These are phyloP conservation scores for Lepidium sativum DNA, from an alignment of 345 rosid genomes.

Conservation along the genomic window DNA sequence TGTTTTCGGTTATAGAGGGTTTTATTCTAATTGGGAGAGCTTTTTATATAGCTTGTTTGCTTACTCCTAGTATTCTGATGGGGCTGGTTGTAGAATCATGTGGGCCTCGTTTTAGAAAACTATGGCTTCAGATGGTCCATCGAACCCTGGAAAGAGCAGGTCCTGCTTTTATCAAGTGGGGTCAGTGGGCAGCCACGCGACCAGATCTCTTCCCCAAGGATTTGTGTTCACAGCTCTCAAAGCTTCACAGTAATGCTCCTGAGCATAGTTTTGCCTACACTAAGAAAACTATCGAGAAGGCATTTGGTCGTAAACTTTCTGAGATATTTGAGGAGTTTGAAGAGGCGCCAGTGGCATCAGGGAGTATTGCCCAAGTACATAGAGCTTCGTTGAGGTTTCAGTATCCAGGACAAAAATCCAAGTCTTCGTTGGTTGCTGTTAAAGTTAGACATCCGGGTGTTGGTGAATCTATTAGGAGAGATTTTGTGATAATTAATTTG, in stretches of 20 bases:
- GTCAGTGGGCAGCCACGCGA: constrained; percentile 99
- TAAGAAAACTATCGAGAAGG: constrained; percentile 72
- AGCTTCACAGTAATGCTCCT: constrained; percentile 87
- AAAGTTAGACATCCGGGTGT: constrained; percentile 99
- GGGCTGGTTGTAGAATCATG: constrained; percentile 61
- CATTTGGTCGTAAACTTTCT: constrained; percentile 79
- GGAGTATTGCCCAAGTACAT: constrained; percentile 98
- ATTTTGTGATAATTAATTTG: constrained; percentile 72
- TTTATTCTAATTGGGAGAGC: constrained; percentile 61
- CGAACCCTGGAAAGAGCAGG: constrained; percentile 80
- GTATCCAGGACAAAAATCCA: constrained; percentile 70
- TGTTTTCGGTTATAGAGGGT: constrained; percentile 51
- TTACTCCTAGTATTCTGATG: constrained; percentile 70
- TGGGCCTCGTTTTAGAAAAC: constrained; percentile 59
- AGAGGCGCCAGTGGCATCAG: constrained; percentile 90
- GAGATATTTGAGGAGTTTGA: constrained; percentile 87
- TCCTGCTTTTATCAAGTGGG: constrained; percentile 99
- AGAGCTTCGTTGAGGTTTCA: constrained; percentile 76
- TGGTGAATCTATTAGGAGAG: constrained; percentile 92
- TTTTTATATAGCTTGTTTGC: constrained; percentile 56
- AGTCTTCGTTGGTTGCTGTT: constrained; percentile 83
- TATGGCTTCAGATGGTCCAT: constrained; percentile 71
- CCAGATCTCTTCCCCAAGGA: constrained; percentile 96
- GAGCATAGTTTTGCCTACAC: constrained; percentile 86
- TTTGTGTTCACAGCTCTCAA: constrained; percentile 81